These are phyloP conservation scores for Dictyostelium capitatum DNA, from an alignment of 78 protist species.

Conservation along the genomic window DNA sequence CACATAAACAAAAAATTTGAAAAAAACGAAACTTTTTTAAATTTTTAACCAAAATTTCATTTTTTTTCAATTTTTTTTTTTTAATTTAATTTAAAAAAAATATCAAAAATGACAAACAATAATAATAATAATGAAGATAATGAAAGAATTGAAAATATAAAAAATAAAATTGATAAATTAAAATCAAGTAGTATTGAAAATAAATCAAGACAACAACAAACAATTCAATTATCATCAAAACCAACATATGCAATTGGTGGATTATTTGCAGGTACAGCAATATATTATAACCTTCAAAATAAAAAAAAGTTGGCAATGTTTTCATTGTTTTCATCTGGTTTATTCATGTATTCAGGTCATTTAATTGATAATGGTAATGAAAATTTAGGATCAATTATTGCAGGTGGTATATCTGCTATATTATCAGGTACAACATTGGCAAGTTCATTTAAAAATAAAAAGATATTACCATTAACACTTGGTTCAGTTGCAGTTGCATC, in stretches of 20 bases:
- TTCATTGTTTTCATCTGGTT: constrained; percentile 28
- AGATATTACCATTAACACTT: constrained; percentile 32
- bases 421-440: constrained; percentile 45
- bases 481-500: constrained; percentile 33
- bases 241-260: constrained; percentile 36
- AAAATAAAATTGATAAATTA: not conserved
- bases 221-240: not conserved
- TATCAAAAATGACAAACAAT: not conserved
- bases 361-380: constrained; percentile 10
- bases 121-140: constrained; percentile 7
- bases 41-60: not conserved
- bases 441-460: constrained; percentile 21
- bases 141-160: not conserved
- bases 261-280: constrained; percentile 8
- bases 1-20: constrained; percentile 6
- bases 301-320: constrained; percentile 11
- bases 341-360: constrained; percentile 26
- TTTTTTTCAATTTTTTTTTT: not conserved
- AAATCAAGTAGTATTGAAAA: not conserved
- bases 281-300: not conserved
- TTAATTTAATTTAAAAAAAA: not conserved
- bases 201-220: not conserved
- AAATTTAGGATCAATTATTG: not conserved
- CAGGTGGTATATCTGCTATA: constrained; percentile 43
- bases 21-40: not conserved